phyloP scores from a whole-genome alignment of 1,284 basidiomycete genomes.

The Apiotrichum montevideense region DNA sequence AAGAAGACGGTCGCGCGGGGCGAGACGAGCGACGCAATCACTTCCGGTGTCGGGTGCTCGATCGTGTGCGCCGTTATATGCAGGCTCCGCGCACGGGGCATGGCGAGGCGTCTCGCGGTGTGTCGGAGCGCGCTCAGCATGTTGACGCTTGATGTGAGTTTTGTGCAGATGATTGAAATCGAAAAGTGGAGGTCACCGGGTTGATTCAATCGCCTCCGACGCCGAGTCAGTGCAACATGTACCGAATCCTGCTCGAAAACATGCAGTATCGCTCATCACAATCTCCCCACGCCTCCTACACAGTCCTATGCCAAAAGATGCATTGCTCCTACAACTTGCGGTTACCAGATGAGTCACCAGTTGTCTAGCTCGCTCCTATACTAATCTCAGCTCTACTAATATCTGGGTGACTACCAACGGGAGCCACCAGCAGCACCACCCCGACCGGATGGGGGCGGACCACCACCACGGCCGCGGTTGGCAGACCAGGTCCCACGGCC shows the following conservation, averaged over 20 bases:
- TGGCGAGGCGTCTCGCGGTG: neutral
- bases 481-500: constrained; percentile 56
- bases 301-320: constrained; percentile 1
- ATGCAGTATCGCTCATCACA: neutral
- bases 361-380: neutral
- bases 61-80: constrained; percentile 23
- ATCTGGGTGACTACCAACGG: constrained; percentile 2
- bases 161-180: neutral
- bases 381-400: neutral
- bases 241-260: too few species aligned
- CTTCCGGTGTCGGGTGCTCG: constrained; percentile 16
- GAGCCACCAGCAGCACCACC: neutral
- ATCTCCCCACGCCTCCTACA: neutral
- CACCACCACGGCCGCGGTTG: neutral
- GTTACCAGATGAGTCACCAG: constrained; percentile 1
- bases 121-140: too few species aligned
- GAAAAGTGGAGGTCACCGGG: too few species aligned
- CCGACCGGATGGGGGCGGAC: neutral
- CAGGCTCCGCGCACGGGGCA: neutral
- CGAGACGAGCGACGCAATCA: neutral
- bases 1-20: constrained; percentile 19
- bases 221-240: too few species aligned
- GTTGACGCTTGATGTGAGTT: neutral
- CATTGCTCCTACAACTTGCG: constrained; percentile 2
- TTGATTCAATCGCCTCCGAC: too few species aligned